Conservation (phyloP, 2,329 filamentous ascomycete genomes). For the Diaporthe sp. region DNA sequence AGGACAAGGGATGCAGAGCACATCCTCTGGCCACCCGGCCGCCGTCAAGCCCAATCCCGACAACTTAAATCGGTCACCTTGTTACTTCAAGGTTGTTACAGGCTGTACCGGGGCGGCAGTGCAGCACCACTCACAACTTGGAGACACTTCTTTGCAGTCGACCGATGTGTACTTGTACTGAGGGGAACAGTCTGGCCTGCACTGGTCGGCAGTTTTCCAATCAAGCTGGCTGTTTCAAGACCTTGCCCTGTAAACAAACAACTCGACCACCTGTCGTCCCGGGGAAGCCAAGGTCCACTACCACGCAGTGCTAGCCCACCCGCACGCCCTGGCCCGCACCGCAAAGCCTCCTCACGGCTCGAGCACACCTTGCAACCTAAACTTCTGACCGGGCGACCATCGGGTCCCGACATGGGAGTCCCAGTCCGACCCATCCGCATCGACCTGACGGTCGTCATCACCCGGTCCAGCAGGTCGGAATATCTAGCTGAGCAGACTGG, state of each 20-base stretch:
- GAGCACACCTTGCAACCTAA: conserved; percentile 34
- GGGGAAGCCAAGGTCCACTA: conserved; percentile 13
- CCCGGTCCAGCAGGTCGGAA: background rate
- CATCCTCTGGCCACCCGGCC: background rate
- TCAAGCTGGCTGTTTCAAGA: conserved; percentile 19
- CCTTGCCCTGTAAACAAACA: conserved; percentile 18
- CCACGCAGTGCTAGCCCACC: background rate
- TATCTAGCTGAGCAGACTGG: background rate
- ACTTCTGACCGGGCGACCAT: conserved; percentile 12
- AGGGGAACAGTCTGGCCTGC: background rate
- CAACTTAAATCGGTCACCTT: background rate
- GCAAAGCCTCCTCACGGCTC: conserved; percentile 27
- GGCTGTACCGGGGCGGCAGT: background rate
- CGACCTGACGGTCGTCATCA: background rate
- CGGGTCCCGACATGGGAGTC: conserved; percentile 12
- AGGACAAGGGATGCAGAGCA: conserved; percentile 28
- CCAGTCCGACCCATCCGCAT: conserved; percentile 29
- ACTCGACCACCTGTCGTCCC: conserved; percentile 9
- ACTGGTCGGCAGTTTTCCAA: background rate
- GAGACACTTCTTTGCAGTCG: background rate
- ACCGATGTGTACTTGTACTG: too few species aligned
- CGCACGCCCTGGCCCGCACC: background rate
- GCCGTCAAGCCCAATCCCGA: background rate
- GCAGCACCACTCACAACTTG: background rate
- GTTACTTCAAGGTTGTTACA: conserved; percentile 6